A percentile compares a stretch with the other conserved stretches of the same genome.
These are phyloP conservation scores for Neospermospora avenae DNA, from an alignment of 2,329 filamentous ascomycete species.

Conservation along the genomic window DNA sequence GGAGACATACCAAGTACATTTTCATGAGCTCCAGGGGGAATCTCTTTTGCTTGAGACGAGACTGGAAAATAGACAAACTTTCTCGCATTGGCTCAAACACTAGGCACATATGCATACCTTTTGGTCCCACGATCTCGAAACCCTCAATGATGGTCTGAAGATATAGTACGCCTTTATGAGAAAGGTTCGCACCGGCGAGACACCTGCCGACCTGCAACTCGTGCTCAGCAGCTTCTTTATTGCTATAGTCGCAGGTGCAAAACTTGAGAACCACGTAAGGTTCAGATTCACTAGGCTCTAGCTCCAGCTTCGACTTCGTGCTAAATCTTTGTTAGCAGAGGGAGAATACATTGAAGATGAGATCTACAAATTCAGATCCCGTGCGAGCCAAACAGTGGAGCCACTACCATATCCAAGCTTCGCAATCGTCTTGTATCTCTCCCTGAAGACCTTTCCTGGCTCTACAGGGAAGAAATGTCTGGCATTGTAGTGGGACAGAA, in stretches of 20 bases:
- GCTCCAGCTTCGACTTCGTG: not conserved
- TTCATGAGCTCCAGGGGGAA: conserved; percentile 3
- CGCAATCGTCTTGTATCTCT: conserved; percentile 9
- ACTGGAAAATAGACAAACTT: conserved; percentile 7
- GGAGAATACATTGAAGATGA: not conserved
- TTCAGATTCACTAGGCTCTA: not conserved
- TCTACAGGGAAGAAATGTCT: conserved; percentile 6
- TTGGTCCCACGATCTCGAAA: conserved; percentile 1
- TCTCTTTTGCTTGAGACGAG: conserved; percentile 2
- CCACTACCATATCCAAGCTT: conserved; percentile 10
- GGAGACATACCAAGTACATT: conserved; percentile 5
- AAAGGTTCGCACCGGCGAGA: conserved; percentile 1
- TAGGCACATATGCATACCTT: conserved; percentile 10
- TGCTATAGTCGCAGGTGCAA: conserved; percentile 3
- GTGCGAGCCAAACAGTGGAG: conserved; percentile 10
- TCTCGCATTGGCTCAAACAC: conserved; percentile 15
- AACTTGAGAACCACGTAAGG: conserved; percentile 9
- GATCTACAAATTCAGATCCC: conserved; percentile 6
- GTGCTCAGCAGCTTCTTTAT: conserved; percentile 10
- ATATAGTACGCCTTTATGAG: conserved; percentile 3
- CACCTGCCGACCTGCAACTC: conserved; percentile 3
- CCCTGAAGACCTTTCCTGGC: not conserved
- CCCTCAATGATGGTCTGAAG: conserved; percentile 3
- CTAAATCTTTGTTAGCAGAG: not conserved
- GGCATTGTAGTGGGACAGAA: conserved; percentile 4